phyloP scores from a whole-genome alignment of 768 basidiomycete species.

The Suillus subluteus region DNA sequence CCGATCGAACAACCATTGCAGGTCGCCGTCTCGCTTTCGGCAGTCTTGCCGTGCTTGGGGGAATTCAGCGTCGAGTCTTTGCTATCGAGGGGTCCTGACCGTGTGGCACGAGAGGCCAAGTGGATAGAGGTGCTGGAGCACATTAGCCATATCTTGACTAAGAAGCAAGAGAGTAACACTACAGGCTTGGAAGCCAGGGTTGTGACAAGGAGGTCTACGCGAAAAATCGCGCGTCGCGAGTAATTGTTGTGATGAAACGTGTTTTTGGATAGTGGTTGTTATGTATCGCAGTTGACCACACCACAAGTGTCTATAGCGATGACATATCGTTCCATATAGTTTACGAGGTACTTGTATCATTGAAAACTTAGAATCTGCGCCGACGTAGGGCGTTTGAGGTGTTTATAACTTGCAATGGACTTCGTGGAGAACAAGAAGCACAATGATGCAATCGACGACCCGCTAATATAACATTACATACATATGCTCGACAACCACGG shows the following conservation, averaged over 20 bases:
- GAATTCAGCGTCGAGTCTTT: neutral
- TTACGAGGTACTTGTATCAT: neutral
- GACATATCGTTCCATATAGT: neutral
- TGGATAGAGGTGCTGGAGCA: neutral
- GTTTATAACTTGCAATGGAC: neutral
- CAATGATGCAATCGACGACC: conserved; percentile 11
- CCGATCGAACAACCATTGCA: neutral
- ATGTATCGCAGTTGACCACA: neutral
- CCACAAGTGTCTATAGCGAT: neutral
- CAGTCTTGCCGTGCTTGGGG: neutral
- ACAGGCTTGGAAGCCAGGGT: neutral
- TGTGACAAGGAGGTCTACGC: neutral
- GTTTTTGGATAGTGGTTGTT: neutral
- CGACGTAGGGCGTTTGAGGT: neutral
- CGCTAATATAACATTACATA: conserved; percentile 29
- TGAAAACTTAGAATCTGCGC: neutral
- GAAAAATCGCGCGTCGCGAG: neutral
- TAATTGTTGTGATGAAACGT: neutral
- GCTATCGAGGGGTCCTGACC: neutral
- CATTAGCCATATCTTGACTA: neutral
- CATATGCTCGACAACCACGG: conserved; percentile 11
- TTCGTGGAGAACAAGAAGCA: conserved; percentile 1
- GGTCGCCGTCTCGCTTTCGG: neutral
- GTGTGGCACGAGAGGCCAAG: neutral
- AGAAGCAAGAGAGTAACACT: neutral